phyloP scores from a whole-genome alignment of 129 eudicot genomes.

The Silybum marianum region DNA sequence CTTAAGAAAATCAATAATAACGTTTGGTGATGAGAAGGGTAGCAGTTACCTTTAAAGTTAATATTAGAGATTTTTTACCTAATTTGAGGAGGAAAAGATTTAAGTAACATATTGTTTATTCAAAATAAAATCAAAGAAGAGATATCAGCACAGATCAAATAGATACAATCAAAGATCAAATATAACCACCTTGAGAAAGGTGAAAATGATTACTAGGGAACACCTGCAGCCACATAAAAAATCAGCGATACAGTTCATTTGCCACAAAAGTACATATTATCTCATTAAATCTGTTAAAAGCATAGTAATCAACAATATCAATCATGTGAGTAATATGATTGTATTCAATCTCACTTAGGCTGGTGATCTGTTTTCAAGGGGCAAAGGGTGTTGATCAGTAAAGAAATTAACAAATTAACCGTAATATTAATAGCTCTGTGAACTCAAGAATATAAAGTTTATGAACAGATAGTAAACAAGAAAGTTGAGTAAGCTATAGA shows the following conservation, averaged over 20 bases:
- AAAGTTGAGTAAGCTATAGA: conserved; percentile 35
- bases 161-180: not conserved
- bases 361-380: not conserved
- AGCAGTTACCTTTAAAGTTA: not conserved
- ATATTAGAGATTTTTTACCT: not conserved
- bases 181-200: not conserved
- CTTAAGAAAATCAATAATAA: conserved; percentile 12
- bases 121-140: not conserved
- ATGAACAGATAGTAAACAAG: conserved; percentile 30
- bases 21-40: not conserved
- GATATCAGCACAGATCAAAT: not conserved
- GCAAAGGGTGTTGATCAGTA: not conserved
- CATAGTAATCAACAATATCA: not conserved
- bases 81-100: not conserved
- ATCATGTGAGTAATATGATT: not conserved
- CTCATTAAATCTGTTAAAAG: conserved; percentile 1
- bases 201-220: not conserved
- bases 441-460: conserved; percentile 32
- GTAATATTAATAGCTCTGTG: conserved; percentile 21
- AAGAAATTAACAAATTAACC: conserved; percentile 11
- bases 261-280: conserved; percentile 4
- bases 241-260: not conserved
- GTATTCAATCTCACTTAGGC: not conserved
- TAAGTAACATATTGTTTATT: not conserved
- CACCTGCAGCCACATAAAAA: not conserved